Conservation (phyloP, 148 eudicot genomes). For the Drosera capensis region DNA sequence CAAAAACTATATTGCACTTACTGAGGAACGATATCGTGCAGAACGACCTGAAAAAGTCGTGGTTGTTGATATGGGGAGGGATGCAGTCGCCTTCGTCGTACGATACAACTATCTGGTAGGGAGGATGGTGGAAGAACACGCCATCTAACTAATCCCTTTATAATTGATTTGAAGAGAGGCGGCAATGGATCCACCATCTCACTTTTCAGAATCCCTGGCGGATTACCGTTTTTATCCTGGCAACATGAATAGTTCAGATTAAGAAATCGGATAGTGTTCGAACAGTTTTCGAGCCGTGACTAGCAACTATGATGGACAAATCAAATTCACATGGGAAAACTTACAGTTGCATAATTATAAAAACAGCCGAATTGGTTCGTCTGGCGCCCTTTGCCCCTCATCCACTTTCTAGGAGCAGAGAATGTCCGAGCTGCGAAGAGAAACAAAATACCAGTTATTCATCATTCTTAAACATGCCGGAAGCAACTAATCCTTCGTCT, state of each 20-base stretch:
- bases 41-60: background rate
- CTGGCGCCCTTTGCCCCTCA: conserved; percentile 1
- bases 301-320: no score
- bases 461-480: no score
- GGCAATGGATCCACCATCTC: background rate
- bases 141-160: background rate
- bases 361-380: conserved; percentile 10
- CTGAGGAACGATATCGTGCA: background rate
- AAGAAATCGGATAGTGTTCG: background rate
- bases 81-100: background rate
- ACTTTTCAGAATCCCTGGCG: background rate
- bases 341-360: conserved; percentile 14
- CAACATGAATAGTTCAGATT: background rate
- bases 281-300: no score
- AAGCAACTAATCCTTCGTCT: no score
- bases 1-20: background rate
- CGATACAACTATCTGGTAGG: background rate
- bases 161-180: background rate
- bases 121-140: background rate
- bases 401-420: conserved; percentile 1
- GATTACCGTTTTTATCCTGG: background rate
- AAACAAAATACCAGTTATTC: background rate
- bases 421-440: background rate
- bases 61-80: background rate
- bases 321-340: no score